These are phyloP conservation scores for Yamadazyma taylorii DNA, from an alignment of 1,139 yeast genomes.

Conservation along the genomic window DNA sequence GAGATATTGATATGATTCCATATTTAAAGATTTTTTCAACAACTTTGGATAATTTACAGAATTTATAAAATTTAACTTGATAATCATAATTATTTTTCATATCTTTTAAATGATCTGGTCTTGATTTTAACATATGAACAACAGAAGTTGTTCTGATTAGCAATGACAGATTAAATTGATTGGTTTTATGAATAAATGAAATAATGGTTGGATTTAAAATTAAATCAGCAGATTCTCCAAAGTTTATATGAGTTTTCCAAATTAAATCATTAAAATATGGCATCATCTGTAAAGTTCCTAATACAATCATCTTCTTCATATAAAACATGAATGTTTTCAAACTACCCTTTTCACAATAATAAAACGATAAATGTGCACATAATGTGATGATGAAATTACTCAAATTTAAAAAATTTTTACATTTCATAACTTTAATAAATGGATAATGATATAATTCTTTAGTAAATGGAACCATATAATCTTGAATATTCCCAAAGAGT, in stretches of 20 bases:
- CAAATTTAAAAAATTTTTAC: conserved; percentile 32
- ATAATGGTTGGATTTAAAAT: conserved; percentile 36
- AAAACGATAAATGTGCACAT: conserved; percentile 28
- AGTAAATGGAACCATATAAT: conserved; percentile 27
- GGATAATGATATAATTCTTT: conserved; percentile 25
- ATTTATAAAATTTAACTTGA: conserved; percentile 21
- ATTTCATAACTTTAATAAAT: conserved; percentile 33
- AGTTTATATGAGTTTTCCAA: conserved; percentile 26
- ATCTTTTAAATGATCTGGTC: conserved; percentile 19
- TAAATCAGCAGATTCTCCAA: conserved; percentile 38
- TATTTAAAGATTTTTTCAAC: conserved; percentile 22
- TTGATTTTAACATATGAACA: conserved; percentile 22
- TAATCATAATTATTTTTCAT: conserved; percentile 17
- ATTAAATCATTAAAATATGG: conserved; percentile 32
- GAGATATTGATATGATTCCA: conserved; percentile 26
- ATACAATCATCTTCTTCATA: conserved; percentile 27
- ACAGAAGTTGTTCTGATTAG: conserved; percentile 22
- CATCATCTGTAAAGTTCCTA: conserved; percentile 26
- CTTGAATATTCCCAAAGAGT: conserved; percentile 23
- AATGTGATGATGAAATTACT: conserved; percentile 28
- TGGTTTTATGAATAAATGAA: conserved; percentile 29
- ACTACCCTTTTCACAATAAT: conserved; percentile 27
- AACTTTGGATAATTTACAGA: conserved; percentile 20
- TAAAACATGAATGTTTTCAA: conserved; percentile 28
- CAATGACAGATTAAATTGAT: conserved; percentile 28